phyloP scores from a whole-genome alignment of 2,329 filamentous ascomycete genomes.

The Colletotrichum magnum region DNA sequence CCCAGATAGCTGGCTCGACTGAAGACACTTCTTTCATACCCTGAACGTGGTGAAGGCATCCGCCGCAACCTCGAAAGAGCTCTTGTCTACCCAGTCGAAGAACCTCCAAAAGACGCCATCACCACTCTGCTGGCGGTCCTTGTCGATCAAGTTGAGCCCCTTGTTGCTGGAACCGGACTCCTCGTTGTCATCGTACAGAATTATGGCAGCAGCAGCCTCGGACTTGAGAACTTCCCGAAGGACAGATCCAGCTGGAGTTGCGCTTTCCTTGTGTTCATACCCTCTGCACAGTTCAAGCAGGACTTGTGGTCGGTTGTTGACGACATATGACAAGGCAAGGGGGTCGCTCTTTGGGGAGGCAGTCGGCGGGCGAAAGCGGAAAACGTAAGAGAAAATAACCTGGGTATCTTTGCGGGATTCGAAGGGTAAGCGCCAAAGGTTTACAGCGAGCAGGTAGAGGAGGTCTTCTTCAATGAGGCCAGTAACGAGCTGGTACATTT shows the following conservation, averaged over 20 bases:
- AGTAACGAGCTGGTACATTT: slow-evolving; percentile 88
- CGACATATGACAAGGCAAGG: slow-evolving; percentile 88
- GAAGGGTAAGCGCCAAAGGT: slow-evolving; percentile 89
- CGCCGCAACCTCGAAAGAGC: slow-evolving; percentile 95
- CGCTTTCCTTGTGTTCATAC: slow-evolving; percentile 91
- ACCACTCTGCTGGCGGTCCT: slow-evolving; percentile 81
- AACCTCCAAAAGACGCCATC: slow-evolving; percentile 96
- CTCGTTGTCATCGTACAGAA: slow-evolving; percentile 91
- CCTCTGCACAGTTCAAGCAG: slow-evolving; percentile 90
- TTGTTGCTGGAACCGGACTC: slow-evolving; percentile 79
- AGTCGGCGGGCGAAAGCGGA: slow-evolving; percentile 85
- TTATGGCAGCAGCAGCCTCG: slow-evolving; percentile 89
- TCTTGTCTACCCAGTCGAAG: slow-evolving; percentile 97
- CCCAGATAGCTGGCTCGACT: neutral
- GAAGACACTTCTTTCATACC: slow-evolving; percentile 65
- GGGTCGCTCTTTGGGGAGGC: slow-evolving; percentile 80
- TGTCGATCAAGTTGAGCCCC: slow-evolving; percentile 83
- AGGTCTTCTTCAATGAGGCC: slow-evolving; percentile 91
- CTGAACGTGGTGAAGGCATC: slow-evolving; percentile 98
- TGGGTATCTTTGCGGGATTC: slow-evolving; percentile 97
- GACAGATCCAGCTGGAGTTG: slow-evolving; percentile 91
- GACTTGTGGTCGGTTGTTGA: slow-evolving; percentile 88
- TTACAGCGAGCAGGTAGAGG: slow-evolving; percentile 84
- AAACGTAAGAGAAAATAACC: slow-evolving; percentile 94
- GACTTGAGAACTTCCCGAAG: slow-evolving; percentile 90